Base-by-base conservation (phyloP, 106 monocot genomes). In the Phalaenopsis aphrodite region DNA sequence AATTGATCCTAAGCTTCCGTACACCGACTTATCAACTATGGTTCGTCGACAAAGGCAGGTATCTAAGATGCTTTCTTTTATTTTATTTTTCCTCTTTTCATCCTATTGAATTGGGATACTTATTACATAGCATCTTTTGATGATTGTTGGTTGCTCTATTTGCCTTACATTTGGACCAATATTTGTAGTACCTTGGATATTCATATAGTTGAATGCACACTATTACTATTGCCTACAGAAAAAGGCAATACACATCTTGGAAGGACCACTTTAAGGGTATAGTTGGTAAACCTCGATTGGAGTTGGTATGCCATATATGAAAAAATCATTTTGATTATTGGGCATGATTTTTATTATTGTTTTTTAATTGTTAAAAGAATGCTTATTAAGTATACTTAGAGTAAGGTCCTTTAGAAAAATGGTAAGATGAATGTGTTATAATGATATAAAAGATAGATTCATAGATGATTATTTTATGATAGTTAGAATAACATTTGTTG, bases 1-100 rank as follows among this genome's bases (percentile, higher is more conserved):
- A 80, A 92, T 99, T 43, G 87, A 99, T 82, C 94, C 82, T 24
- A 99, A 99, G 73, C 91, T 99, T 91, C 98, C 98, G 12, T 99
- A 93, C 69, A 93, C 84, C 56, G 93, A 99, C 90, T 81, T 99
- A 8, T 92, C 98, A 61, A 99, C 91, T 42, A 99, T 99, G 98
- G 91, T 99, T 84, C 91, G 93, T 6, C 86, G 88, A 23, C 98
- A 99, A 91, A 92, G 98, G 81, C 94, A 95, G 98, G 98, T 99
- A 69, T 77, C 74, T 74, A 19, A 19, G 3, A 18, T 6, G n/a
- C 7, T 42, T 43, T 18, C 17, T 71, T 71, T 69, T 71, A 15
- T 39, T 14, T 71, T 52, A 12, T 52, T 52, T 23, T 65, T 65
- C 1, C 3, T 24, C 0, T 52, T 23, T 65, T 65, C 2, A 23